These are phyloP conservation scores for Sphagnum tenellum DNA, from an alignment of 225 moss, liverwort and hornwort species.

Conservation along the genomic window DNA sequence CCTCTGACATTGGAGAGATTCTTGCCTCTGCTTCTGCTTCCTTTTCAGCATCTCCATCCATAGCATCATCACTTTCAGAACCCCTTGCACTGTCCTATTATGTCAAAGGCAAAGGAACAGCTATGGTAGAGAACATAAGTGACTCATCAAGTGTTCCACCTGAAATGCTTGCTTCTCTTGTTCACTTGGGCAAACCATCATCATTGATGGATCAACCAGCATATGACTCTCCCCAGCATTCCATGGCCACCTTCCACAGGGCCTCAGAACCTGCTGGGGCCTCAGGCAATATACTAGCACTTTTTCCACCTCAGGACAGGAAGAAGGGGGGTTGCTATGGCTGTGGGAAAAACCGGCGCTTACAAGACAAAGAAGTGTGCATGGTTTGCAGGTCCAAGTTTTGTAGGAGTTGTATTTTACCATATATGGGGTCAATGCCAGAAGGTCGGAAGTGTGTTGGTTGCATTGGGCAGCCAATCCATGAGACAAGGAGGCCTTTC, in stretches of 20 bases:
- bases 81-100: conserved; percentile 10
- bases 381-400: conserved; percentile 75
- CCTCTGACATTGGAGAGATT: conserved; percentile 10
- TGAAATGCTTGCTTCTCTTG: conserved; percentile 6
- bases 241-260: conserved; percentile 22
- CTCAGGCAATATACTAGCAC: conserved; percentile 7
- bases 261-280: conserved; percentile 27
- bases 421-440: conserved; percentile 92
- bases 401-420: conserved; percentile 70
- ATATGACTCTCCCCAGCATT: conserved; percentile 8
- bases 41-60: conserved; percentile 10
- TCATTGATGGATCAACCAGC: conserved; percentile 6
- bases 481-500: conserved; percentile 50
- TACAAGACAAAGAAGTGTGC: conserved; percentile 77
- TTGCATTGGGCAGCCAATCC: conserved; percentile 70
- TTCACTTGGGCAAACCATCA: conserved; percentile 9
- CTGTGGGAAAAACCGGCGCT: conserved; percentile 61
- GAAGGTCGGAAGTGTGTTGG: conserved; percentile 82
- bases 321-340: conserved; percentile 68
- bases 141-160: conserved; percentile 12
- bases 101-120: conserved; percentile 9
- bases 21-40: conserved; percentile 11
- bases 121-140: conserved; percentile 6
- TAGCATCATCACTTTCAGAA: conserved; percentile 10
- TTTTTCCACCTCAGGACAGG: conserved; percentile 30